phyloP scores from a whole-genome alignment of 2,329 filamentous ascomycete species.

The Nemania diffusa region DNA sequence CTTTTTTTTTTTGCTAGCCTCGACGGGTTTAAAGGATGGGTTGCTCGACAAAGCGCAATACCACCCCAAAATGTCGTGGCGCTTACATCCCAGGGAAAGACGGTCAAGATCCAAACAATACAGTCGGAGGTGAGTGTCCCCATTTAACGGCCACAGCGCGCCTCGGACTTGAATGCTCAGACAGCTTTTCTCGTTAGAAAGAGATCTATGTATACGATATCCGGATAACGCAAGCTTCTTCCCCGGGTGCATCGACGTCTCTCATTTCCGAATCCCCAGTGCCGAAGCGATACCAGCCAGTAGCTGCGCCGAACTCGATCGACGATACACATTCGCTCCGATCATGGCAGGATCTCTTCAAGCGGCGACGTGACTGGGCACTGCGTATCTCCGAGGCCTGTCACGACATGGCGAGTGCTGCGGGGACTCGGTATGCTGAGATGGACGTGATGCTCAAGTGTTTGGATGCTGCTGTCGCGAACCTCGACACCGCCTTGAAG shows the following conservation, averaged over 20 bases:
- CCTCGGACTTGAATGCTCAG: constrained; percentile 24
- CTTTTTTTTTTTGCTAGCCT: constrained; percentile 61
- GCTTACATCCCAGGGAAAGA: constrained; percentile 85
- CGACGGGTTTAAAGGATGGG: constrained; percentile 86
- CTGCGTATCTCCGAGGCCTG: constrained; percentile 76
- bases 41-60: constrained; percentile 79
- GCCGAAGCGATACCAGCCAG: constrained; percentile 66
- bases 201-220: constrained; percentile 95
- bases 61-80: constrained; percentile 83
- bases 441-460: constrained; percentile 82
- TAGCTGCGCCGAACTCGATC: constrained; percentile 83
- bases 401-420: constrained; percentile 68
- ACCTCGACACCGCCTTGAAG: constrained; percentile 80
- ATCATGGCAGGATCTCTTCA: constrained; percentile 91
- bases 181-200: constrained; percentile 61
- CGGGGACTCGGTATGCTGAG: constrained; percentile 75
- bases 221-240: constrained; percentile 71
- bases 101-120: constrained; percentile 82
- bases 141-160: not conserved
- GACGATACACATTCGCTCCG: constrained; percentile 80
- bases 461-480: constrained; percentile 85
- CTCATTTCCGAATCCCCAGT: constrained; percentile 61
- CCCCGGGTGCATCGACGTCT: constrained; percentile 56
- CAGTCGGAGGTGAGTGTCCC: constrained; percentile 74
- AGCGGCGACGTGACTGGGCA: constrained; percentile 83